phyloP scores from a whole-genome alignment of 2,329 filamentous ascomycete species.

The Diaporthe batatas region DNA sequence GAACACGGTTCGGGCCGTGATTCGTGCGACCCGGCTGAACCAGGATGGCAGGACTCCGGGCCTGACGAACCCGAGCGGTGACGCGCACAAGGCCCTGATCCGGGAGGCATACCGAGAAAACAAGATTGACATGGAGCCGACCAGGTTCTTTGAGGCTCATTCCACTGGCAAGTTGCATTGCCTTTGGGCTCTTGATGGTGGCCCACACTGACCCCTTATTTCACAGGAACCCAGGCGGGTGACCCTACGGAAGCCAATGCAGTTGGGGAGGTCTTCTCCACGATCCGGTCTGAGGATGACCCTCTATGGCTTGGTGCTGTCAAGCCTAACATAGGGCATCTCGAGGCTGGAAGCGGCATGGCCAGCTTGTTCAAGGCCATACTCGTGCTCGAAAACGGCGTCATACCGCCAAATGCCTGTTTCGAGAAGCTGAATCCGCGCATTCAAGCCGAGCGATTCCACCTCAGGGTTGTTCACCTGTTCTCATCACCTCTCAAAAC shows the following conservation, averaged over 20 bases:
- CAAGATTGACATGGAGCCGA: conserved; percentile 58
- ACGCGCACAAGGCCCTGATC: conserved; percentile 65
- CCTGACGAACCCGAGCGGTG: conserved; percentile 54
- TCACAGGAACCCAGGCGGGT: conserved; percentile 57
- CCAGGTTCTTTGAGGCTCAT: conserved; percentile 44
- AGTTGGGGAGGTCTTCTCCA: conserved; percentile 40
- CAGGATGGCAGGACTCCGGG: conserved; percentile 49
- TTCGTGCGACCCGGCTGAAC: conserved; percentile 47
- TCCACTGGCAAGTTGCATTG: conserved; percentile 7
- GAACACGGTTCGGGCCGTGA: conserved; percentile 50
- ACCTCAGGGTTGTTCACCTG: background rate
- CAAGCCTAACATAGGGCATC: conserved; percentile 52
- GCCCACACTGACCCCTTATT: too few relatives aligned
- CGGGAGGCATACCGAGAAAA: conserved; percentile 58
- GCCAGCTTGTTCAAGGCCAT: conserved; percentile 51
- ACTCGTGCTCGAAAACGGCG: conserved; percentile 48
- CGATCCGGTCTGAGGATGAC: background rate
- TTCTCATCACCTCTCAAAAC: too few relatives aligned
- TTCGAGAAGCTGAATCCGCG: conserved; percentile 44
- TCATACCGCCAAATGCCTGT: conserved; percentile 47
- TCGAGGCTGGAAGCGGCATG: conserved; percentile 47
- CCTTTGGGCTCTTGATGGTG: too few relatives aligned
- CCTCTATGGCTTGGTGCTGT: conserved; percentile 39
- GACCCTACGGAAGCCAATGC: conserved; percentile 55
- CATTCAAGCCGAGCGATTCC: conserved; percentile 43